Evolutionary conservation across 768 basidiomycete genomes (phyloP).

Genomic region (Obba rivulosa): DNA sequence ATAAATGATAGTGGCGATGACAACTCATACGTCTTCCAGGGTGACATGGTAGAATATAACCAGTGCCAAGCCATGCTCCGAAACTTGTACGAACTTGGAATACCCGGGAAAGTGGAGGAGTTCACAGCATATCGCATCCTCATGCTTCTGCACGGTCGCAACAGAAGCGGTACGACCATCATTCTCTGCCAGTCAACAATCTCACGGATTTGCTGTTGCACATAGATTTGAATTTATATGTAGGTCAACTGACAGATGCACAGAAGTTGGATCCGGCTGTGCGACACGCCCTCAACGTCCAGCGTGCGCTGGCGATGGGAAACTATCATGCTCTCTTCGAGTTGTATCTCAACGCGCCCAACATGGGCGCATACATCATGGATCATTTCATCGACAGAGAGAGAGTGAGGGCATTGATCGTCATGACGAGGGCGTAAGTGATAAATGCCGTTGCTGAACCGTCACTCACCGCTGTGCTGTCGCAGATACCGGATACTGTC

Average conservation of each 20-base stretch:
- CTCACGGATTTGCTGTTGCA: background rate
- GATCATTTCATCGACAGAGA: slow-evolving; percentile 96
- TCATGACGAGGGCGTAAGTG: slow-evolving; percentile 91
- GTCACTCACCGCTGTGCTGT: background rate
- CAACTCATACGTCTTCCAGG: slow-evolving; percentile 40
- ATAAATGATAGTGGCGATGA: slow-evolving; percentile 1
- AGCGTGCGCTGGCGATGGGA: slow-evolving; percentile 83
- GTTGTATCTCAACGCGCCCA: slow-evolving; percentile 77
- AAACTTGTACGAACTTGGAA: slow-evolving; percentile 87
- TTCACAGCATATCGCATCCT: slow-evolving; percentile 97
- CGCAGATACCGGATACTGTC: slow-evolving; percentile 78
- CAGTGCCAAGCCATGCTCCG: slow-evolving; percentile 92
- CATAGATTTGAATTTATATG: slow-evolving; percentile 89
- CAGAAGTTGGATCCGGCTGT: slow-evolving; percentile 82
- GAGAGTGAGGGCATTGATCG: slow-evolving; percentile 76
- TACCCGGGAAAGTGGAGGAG: slow-evolving; percentile 90
- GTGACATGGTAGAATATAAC: slow-evolving; percentile 98
- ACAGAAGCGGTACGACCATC: slow-evolving; percentile 74
- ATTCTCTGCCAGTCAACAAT: background rate
- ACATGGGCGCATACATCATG: slow-evolving; percentile 99
- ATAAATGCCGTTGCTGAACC: background rate
- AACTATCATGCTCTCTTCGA: slow-evolving; percentile 94
- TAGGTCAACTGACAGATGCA: slow-evolving; percentile 94
- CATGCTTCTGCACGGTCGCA: slow-evolving; percentile 90
- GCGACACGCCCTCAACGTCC: slow-evolving; percentile 84